A percentile compares a stretch with the other conserved stretches of the same genome.
phyloP scores from a whole-genome alignment of 2,329 filamentous ascomycete genomes.

The Domatiomyces globalis region DNA sequence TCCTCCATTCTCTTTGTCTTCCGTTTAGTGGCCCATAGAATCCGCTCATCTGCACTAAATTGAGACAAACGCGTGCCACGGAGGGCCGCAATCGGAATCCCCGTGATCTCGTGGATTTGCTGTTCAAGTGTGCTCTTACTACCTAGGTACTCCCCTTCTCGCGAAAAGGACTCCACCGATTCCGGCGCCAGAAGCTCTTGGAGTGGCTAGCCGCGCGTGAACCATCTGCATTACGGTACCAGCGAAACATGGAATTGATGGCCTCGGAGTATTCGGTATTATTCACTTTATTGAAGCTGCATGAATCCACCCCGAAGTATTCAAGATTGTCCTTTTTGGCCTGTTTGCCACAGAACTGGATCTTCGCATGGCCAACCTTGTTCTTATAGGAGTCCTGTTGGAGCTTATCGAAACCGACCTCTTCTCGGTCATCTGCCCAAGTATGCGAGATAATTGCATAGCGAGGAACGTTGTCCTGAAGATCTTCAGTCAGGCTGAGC shows the following conservation, averaged over 20 bases:
- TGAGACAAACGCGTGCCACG: constrained; percentile 1
- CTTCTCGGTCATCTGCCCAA: constrained; percentile 7
- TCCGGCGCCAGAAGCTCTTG: constrained; percentile 6
- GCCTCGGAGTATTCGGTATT: constrained; percentile 15
- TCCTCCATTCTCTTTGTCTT: constrained; percentile 27
- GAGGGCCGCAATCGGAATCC: constrained; percentile 3
- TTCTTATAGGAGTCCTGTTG: background rate
- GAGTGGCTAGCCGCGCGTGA: background rate
- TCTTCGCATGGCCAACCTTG: constrained; percentile 6
- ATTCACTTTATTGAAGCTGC: constrained; percentile 17
- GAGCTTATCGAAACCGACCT: constrained; percentile 5
- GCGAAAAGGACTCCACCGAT: constrained; percentile 1
- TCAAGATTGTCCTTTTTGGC: constrained; percentile 18
- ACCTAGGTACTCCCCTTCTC: constrained; percentile 1
- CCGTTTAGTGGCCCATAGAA: constrained; percentile 28
- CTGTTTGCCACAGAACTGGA: constrained; percentile 6
- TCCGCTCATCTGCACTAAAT: constrained; percentile 23
- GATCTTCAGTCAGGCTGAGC: constrained; percentile 4
- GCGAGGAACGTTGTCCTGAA: background rate
- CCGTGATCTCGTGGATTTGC: constrained; percentile 2
- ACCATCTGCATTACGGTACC: constrained; percentile 17
- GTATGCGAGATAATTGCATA: constrained; percentile 6
- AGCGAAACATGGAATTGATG: constrained; percentile 18
- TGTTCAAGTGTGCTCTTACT: background rate
- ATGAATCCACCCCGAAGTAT: constrained; percentile 20